Evolutionary conservation across 768 basidiomycete species (phyloP).

Genomic region (Inosperma sp.): DNA sequence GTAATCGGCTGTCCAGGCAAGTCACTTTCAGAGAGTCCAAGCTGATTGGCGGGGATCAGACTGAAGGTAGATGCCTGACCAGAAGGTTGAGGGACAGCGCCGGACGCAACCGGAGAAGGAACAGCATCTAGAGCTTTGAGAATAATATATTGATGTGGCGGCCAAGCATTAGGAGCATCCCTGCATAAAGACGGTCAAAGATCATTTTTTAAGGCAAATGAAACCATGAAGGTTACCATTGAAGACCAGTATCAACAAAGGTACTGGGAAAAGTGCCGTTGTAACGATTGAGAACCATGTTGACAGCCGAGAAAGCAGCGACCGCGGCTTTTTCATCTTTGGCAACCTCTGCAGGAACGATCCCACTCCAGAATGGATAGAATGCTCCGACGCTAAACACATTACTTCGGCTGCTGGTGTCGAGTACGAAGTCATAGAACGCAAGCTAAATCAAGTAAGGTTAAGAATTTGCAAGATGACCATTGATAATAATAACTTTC

Average conservation of each 20-base stretch:
- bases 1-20: conserved; percentile 64
- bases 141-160: conserved; percentile 77
- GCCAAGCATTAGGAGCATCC: conserved; percentile 90
- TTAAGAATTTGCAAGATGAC: too few relatives aligned
- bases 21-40: conserved; percentile 65
- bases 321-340: conserved; percentile 56
- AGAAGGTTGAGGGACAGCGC: conserved; percentile 46
- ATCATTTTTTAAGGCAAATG: not conserved
- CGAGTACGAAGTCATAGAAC: conserved; percentile 88
- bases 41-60: conserved; percentile 74
- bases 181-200: conserved; percentile 27
- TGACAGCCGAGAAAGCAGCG: conserved; percentile 65
- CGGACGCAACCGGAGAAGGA: conserved; percentile 64
- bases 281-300: conserved; percentile 78
- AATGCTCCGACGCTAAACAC: conserved; percentile 74
- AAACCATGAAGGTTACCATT: conserved; percentile 53
- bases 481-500: too few relatives aligned
- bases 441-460: conserved; percentile 42
- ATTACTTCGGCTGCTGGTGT: conserved; percentile 55
- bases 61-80: conserved; percentile 55
- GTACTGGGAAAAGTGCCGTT: conserved; percentile 84
- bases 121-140: conserved; percentile 73
- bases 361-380: conserved; percentile 85
- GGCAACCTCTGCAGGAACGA: conserved; percentile 70
- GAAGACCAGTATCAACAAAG: conserved; percentile 71